phyloP scores from a whole-genome alignment of 2,329 filamentous ascomycete genomes.

The Cucurbitaria berberidis region DNA sequence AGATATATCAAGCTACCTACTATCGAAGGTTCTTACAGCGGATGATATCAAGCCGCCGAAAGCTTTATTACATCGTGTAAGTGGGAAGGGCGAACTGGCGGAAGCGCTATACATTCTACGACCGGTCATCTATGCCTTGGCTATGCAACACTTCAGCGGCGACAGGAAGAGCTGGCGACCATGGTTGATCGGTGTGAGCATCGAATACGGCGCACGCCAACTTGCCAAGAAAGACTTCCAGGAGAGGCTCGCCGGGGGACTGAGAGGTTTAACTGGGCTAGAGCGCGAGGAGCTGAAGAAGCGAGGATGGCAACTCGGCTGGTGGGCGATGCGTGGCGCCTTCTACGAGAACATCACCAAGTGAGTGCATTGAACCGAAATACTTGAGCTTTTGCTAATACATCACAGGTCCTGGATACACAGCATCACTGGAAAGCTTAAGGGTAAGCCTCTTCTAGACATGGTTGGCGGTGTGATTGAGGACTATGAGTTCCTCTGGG shows the following conservation, averaged over 20 bases:
- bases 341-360: conserved; percentile 92
- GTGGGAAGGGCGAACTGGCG: conserved; percentile 78
- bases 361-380: conserved; percentile 47
- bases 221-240: conserved; percentile 72
- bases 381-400: conserved; percentile 21
- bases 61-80: conserved; percentile 77
- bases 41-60: conserved; percentile 96
- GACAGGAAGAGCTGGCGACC: conserved; percentile 86
- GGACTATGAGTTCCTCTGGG: conserved; percentile 98
- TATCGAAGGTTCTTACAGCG: conserved; percentile 88
- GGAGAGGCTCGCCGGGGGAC: conserved; percentile 68
- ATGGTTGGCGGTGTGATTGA: conserved; percentile 86
- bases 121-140: conserved; percentile 83
- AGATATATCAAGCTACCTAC: conserved; percentile 85
- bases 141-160: conserved; percentile 74
- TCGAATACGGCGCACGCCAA: conserved; percentile 90
- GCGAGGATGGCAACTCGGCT: conserved; percentile 86
- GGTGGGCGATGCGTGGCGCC: conserved; percentile 97
- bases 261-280: conserved; percentile 78
- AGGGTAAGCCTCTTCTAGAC: conserved; percentile 74
- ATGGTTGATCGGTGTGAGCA: conserved; percentile 83
- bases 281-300: conserved; percentile 90
- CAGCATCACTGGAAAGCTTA: conserved; percentile 73
- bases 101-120: conserved; percentile 92
- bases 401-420: conserved; percentile 64